These are phyloP conservation scores for Eutypa lata DNA, from an alignment of 2,329 filamentous ascomycete species.

Conservation along the genomic window DNA sequence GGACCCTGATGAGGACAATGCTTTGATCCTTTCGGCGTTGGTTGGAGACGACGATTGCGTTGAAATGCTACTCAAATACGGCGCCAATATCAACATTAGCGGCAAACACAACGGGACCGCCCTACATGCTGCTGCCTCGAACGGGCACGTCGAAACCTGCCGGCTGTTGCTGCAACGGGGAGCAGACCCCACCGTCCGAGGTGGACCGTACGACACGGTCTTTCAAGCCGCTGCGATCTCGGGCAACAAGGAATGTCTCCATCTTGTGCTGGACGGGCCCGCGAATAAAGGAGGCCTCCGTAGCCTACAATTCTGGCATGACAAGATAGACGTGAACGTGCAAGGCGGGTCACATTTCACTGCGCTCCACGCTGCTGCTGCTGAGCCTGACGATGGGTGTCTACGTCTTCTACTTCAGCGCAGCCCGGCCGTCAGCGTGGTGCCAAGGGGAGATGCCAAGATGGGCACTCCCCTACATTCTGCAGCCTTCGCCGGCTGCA, in stretches of 20 bases:
- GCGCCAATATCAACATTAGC: background rate
- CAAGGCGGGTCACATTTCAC: background rate
- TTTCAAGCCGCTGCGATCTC: background rate
- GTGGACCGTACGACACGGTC: background rate
- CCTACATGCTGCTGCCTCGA: conserved; percentile 6
- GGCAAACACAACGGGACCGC: background rate
- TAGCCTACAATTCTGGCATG: background rate
- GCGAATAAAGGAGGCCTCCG: background rate
- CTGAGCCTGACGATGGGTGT: background rate
- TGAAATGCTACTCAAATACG: background rate
- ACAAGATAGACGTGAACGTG: background rate
- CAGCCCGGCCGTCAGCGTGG: background rate
- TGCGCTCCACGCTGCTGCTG: background rate
- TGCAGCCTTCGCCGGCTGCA: background rate
- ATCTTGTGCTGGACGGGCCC: background rate
- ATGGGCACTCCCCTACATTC: background rate
- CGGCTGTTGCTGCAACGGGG: background rate
- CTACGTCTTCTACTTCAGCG: background rate
- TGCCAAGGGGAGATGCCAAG: background rate
- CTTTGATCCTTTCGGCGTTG: background rate
- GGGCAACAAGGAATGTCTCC: background rate
- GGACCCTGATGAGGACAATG: background rate
- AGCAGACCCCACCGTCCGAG: background rate
- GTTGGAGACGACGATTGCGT: background rate
- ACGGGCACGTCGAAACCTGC: background rate